These are phyloP conservation scores for Nemania sp. DNA, from an alignment of 2,329 filamentous ascomycete species.

Conservation along the genomic window DNA sequence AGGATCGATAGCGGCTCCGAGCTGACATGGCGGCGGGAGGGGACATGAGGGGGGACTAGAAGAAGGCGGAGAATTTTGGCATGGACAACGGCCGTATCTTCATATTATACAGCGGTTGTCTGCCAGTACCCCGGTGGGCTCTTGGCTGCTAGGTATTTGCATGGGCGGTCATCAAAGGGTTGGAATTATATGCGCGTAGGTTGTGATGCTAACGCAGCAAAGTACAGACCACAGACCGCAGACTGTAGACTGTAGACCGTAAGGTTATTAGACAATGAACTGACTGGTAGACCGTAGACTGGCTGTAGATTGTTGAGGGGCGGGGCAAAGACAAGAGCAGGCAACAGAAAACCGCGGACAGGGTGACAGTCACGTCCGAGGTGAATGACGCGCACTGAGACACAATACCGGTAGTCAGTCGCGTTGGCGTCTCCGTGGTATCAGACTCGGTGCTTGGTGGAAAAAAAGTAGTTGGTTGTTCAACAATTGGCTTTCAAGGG, in stretches of 20 bases:
- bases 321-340: too few relatives aligned
- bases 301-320: too few relatives aligned
- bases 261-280: too few relatives aligned
- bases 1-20: conserved; percentile 64
- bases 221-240: too few relatives aligned
- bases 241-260: too few relatives aligned
- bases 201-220: too few relatives aligned
- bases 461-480: too few relatives aligned
- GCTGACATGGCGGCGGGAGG: conserved; percentile 51
- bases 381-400: too few relatives aligned
- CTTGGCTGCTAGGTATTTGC: conserved; percentile 36
- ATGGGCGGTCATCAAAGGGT: conserved; percentile 37
- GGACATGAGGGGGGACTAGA: conserved; percentile 50
- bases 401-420: too few relatives aligned
- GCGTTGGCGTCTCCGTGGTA: neutral
- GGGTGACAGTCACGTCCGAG: too few relatives aligned
- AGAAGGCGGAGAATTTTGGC: conserved; percentile 20
- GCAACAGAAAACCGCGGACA: too few relatives aligned
- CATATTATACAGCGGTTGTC: conserved; percentile 35
- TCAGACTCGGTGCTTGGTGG: neutral
- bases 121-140: conserved; percentile 38
- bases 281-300: too few relatives aligned
- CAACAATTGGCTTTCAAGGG: neutral
- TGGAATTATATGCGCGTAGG: conserved; percentile 1
- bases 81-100: conserved; percentile 25